Conservation (phyloP, 305 asterid species). For the Fraxinus greggii region DNA sequence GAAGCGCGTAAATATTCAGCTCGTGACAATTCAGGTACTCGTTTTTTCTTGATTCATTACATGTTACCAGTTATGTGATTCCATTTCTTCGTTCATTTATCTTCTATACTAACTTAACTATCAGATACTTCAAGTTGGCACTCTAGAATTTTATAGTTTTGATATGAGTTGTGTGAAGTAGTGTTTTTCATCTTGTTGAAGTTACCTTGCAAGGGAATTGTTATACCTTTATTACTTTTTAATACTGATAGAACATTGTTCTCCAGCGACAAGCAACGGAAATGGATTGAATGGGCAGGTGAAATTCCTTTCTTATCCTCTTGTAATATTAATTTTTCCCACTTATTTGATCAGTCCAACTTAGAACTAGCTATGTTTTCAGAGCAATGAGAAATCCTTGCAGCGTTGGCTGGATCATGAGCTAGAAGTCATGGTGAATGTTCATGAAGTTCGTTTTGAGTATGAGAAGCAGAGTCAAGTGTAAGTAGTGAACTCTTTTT, state of each 20-base stretch:
- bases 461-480: constrained; percentile 99
- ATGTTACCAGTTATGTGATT: not conserved
- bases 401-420: constrained; percentile 98
- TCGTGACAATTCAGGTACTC: constrained; percentile 84
- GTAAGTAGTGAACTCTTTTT: constrained; percentile 48
- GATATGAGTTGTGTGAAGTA: not conserved
- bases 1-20: constrained; percentile 92
- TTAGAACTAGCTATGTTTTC: constrained; percentile 28
- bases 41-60: constrained; percentile 14
- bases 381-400: constrained; percentile 84
- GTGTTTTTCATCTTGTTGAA: constrained; percentile 6
- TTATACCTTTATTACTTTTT: not conserved
- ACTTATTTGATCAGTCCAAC: constrained; percentile 19
- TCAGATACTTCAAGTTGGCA: not conserved
- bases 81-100: not conserved
- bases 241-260: constrained; percentile 26
- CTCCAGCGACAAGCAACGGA: constrained; percentile 72
- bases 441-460: constrained; percentile 97
- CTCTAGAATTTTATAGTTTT: not conserved
- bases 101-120: not conserved
- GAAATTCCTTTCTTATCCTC: constrained; percentile 20
- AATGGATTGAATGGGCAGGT: constrained; percentile 84
- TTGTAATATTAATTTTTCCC: constrained; percentile 5
- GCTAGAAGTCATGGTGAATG: constrained; percentile 96
- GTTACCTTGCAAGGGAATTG: constrained; percentile 3